These are phyloP conservation scores for Xylaria grammica DNA, from an alignment of 495 filamentous ascomycete genomes.

Conservation along the genomic window DNA sequence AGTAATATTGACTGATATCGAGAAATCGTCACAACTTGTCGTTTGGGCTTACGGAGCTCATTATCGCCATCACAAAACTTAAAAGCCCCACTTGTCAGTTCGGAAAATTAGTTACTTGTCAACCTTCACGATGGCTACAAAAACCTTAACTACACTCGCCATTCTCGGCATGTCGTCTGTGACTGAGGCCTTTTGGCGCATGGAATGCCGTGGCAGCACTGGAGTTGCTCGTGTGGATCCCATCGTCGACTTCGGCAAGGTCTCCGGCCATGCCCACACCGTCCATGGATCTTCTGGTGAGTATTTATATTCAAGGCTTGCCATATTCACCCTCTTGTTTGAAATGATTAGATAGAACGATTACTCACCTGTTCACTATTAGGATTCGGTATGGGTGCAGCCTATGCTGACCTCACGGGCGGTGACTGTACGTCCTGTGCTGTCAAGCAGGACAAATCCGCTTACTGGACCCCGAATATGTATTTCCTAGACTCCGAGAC, in stretches of 20 bases:
- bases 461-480: slow-evolving; percentile 70
- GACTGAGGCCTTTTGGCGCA: slow-evolving; percentile 81
- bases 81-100: neutral
- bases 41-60: neutral
- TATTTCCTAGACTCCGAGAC: slow-evolving; percentile 64
- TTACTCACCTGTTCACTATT: slow-evolving; percentile 11
- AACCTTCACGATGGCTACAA: slow-evolving; percentile 37
- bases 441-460: slow-evolving; percentile 68
- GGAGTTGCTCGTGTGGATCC: slow-evolving; percentile 76
- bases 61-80: neutral
- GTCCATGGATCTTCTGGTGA: slow-evolving; percentile 70
- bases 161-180: slow-evolving; percentile 42
- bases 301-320: slow-evolving; percentile 23
- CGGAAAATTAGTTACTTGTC: neutral
- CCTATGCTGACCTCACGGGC: slow-evolving; percentile 54
- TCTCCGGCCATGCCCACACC: slow-evolving; percentile 73
- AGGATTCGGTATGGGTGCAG: slow-evolving; percentile 57
- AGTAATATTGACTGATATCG: neutral
- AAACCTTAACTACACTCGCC: slow-evolving; percentile 32
- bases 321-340: neutral
- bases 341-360: neutral
- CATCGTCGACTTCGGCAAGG: slow-evolving; percentile 61
- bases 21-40: neutral
- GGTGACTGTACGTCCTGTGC: slow-evolving; percentile 69
- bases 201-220: slow-evolving; percentile 73